Evolutionary conservation across 257 asterid genomes (phyloP).

Genomic region (Echites panduratus): DNA sequence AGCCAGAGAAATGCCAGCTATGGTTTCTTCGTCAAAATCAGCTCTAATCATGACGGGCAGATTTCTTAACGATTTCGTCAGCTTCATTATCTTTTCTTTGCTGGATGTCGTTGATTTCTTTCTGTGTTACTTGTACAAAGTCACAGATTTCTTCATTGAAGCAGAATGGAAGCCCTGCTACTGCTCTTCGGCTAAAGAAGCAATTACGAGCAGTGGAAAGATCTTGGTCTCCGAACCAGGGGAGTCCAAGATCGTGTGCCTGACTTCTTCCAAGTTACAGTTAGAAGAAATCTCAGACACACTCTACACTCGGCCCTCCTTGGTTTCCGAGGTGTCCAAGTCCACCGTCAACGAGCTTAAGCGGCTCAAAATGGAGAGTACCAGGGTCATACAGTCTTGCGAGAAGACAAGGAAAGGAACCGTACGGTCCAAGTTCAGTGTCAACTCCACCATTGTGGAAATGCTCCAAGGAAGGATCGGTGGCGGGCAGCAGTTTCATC

Average conservation of each 20-base stretch:
- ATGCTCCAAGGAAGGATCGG: constrained; percentile 66
- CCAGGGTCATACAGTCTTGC: constrained; percentile 9
- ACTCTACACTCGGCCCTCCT: constrained; percentile 62
- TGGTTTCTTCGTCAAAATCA: constrained; percentile 19
- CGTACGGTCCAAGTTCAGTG: constrained; percentile 37
- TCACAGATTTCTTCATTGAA: constrained; percentile 55
- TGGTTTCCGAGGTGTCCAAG: constrained; percentile 45
- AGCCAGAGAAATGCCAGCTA: constrained; percentile 9
- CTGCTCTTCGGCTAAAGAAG: constrained; percentile 54
- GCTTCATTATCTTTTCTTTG: constrained; percentile 46
- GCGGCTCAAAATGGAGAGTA: constrained; percentile 26
- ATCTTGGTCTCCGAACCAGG: constrained; percentile 69
- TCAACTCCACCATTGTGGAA: constrained; percentile 60
- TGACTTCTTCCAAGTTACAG: constrained; percentile 49
- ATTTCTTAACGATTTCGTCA: constrained; percentile 41
- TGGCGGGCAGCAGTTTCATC: constrained; percentile 23
- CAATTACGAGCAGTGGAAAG: constrained; percentile 38
- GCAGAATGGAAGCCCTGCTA: constrained; percentile 93
- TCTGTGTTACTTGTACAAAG: constrained; percentile 54
- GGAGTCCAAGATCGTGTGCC: constrained; percentile 56
- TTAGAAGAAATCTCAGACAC: constrained; percentile 93
- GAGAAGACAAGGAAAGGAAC: constrained; percentile 18
- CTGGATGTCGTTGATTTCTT: constrained; percentile 62
- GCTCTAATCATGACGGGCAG: constrained; percentile 28
- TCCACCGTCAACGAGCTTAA: constrained; percentile 37